Evolutionary conservation across 1,284 basidiomycete species (phyloP).

Genomic region (Melampsora americana): DNA sequence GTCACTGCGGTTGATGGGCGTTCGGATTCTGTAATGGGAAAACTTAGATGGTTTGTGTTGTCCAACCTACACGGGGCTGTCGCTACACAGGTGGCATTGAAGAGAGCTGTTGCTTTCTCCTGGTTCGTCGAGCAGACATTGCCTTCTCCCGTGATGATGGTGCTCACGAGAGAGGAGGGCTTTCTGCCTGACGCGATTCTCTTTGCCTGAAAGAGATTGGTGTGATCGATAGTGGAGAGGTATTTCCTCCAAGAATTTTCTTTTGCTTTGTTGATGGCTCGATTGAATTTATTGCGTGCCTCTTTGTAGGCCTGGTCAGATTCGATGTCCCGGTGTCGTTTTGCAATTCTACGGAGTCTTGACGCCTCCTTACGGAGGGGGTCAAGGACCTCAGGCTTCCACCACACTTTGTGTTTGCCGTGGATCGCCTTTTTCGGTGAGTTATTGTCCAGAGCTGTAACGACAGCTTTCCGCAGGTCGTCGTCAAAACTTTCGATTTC

Average conservation of each 20-base stretch:
- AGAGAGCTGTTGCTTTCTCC: too few relatives aligned
- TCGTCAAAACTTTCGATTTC: background rate
- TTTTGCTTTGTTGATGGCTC: background rate
- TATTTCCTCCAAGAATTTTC: background rate
- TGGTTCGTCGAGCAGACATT: too few relatives aligned
- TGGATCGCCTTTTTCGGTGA: background rate
- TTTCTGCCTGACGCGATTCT: too few relatives aligned
- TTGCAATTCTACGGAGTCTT: background rate
- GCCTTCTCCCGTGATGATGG: too few relatives aligned
- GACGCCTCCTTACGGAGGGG: background rate
- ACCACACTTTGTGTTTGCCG: background rate
- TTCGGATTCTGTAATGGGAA: too few relatives aligned
- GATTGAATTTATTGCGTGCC: background rate
- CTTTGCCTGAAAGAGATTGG: too few relatives aligned
- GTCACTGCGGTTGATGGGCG: too few relatives aligned
- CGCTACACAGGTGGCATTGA: too few relatives aligned
- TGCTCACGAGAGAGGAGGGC: too few relatives aligned
- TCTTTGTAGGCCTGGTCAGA: background rate
- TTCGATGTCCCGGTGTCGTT: background rate
- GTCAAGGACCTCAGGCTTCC: background rate
- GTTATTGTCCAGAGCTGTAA: background rate
- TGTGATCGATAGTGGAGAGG: too few relatives aligned
- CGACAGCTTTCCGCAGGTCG: background rate
- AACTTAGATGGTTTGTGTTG: too few relatives aligned
- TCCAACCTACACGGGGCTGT: too few relatives aligned